These are phyloP conservation scores for Boletus edulis DNA, from an alignment of 768 basidiomycete species.

Conservation along the genomic window DNA sequence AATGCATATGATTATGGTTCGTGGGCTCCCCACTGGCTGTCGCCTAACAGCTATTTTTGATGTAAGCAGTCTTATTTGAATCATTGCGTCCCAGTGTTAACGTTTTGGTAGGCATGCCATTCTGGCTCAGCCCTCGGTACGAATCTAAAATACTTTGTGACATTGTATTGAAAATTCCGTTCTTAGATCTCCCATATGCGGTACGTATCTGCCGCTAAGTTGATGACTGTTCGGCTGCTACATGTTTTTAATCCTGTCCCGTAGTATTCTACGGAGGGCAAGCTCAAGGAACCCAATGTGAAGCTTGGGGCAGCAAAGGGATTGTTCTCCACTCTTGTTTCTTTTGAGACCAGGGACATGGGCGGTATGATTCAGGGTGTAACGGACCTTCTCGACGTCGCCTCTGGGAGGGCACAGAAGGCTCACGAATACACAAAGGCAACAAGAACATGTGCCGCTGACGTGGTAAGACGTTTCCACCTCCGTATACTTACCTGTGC, in stretches of 20 bases:
- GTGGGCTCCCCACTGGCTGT: slow-evolving; percentile 79
- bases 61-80: slow-evolving; percentile 41
- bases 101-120: slow-evolving; percentile 65
- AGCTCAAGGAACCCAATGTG: slow-evolving; percentile 91
- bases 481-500: neutral
- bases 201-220: slow-evolving; percentile 34
- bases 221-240: neutral
- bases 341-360: slow-evolving; percentile 79
- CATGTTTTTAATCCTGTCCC: neutral
- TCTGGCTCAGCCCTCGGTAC: slow-evolving; percentile 84
- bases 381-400: slow-evolving; percentile 69
- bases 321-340: slow-evolving; percentile 70
- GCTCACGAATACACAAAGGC: slow-evolving; percentile 58
- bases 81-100: neutral
- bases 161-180: neutral
- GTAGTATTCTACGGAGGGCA: slow-evolving; percentile 93
- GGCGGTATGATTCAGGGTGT: slow-evolving; percentile 74
- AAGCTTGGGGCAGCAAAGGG: slow-evolving; percentile 86
- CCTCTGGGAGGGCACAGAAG: slow-evolving; percentile 62
- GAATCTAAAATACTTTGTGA: slow-evolving; percentile 10
- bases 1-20: slow-evolving; percentile 80
- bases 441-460: slow-evolving; percentile 77
- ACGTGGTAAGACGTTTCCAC: slow-evolving; percentile 58
- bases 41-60: slow-evolving; percentile 83
- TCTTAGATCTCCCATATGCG: slow-evolving; percentile 63